Evolutionary conservation across 2,329 filamentous ascomycete genomes (phyloP).

Genomic region (Mollisia scopiformis): DNA sequence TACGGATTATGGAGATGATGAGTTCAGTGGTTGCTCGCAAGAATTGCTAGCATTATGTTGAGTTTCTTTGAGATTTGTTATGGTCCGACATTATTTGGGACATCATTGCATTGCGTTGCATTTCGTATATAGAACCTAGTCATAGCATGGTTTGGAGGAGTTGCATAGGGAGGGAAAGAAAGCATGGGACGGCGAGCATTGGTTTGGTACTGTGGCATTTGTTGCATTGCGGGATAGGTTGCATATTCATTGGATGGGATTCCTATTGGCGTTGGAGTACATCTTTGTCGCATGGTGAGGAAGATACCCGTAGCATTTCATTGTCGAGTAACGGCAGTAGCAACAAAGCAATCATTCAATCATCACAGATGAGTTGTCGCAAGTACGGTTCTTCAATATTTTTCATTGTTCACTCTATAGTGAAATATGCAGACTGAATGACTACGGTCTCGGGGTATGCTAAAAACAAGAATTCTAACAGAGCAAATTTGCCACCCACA

Average conservation of each 20-base stretch:
- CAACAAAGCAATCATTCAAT: background rate
- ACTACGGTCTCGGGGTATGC: constrained; percentile 7
- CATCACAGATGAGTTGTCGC: background rate
- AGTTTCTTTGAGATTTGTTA: background rate
- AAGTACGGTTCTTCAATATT: too few species aligned
- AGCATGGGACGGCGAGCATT: constrained; percentile 8
- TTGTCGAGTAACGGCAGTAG: background rate
- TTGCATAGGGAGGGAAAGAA: background rate
- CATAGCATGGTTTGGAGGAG: background rate
- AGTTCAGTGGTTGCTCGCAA: constrained; percentile 29
- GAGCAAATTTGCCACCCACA: constrained; percentile 1
- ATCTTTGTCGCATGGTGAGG: constrained; percentile 5
- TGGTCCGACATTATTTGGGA: background rate
- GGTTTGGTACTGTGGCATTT: constrained; percentile 3
- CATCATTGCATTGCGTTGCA: too few species aligned
- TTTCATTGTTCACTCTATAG: background rate
- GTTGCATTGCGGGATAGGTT: background rate
- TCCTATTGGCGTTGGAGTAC: background rate
- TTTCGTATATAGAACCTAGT: too few species aligned
- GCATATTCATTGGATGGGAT: constrained; percentile 2
- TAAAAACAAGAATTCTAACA: constrained; percentile 2
- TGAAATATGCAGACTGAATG: background rate
- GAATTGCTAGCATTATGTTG: constrained; percentile 28
- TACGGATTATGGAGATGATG: constrained; percentile 37
- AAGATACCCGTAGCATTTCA: constrained; percentile 12